Percentiles rank a stretch among this genome's conserved stretches.
phyloP scores from a whole-genome alignment of 1,284 basidiomycete genomes.

The Baeospora myosura region DNA sequence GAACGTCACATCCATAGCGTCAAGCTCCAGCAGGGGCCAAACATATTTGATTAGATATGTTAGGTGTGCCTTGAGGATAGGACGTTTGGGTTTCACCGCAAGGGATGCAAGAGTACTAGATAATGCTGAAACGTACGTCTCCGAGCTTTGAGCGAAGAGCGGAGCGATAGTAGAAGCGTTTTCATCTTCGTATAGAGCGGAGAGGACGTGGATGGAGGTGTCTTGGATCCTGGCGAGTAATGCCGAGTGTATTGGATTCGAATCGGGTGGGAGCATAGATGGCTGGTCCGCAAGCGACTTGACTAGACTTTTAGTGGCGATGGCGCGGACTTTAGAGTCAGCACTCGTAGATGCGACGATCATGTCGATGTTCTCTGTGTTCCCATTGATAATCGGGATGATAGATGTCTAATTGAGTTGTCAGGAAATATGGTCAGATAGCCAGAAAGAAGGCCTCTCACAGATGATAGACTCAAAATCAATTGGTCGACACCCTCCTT shows the following conservation, averaged over 20 bases:
- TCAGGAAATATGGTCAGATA: too few relatives aligned
- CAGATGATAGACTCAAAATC: neutral
- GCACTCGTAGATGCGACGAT: slow-evolving; percentile 50
- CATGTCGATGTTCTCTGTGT: slow-evolving; percentile 31
- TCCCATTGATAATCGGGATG: too few relatives aligned
- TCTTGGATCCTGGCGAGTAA: slow-evolving; percentile 64
- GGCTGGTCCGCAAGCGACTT: slow-evolving; percentile 23
- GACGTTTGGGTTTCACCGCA: slow-evolving; percentile 40
- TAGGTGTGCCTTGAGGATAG: slow-evolving; percentile 52
- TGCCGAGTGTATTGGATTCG: too few relatives aligned
- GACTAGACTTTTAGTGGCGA: slow-evolving; percentile 46
- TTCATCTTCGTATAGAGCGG: slow-evolving; percentile 64
- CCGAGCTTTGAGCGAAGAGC: slow-evolving; percentile 30
- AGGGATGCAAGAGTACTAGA: too few relatives aligned
- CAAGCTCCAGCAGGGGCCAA: neutral
- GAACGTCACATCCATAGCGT: slow-evolving; percentile 36
- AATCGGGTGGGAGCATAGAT: neutral
- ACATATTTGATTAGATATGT: slow-evolving; percentile 39
- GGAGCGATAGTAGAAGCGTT: slow-evolving; percentile 34
- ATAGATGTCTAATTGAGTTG: too few relatives aligned
- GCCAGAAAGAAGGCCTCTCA: too few relatives aligned
- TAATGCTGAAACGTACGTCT: slow-evolving; percentile 45
- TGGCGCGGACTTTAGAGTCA: slow-evolving; percentile 40
- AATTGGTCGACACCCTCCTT: slow-evolving; percentile 5
- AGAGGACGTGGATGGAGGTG: slow-evolving; percentile 49